A percentile compares a stretch with the other conserved stretches of the same genome.
These are phyloP conservation scores for Pseudopyrenochaeta lycopersici DNA, from an alignment of 2,329 filamentous ascomycete species.

Conservation along the genomic window DNA sequence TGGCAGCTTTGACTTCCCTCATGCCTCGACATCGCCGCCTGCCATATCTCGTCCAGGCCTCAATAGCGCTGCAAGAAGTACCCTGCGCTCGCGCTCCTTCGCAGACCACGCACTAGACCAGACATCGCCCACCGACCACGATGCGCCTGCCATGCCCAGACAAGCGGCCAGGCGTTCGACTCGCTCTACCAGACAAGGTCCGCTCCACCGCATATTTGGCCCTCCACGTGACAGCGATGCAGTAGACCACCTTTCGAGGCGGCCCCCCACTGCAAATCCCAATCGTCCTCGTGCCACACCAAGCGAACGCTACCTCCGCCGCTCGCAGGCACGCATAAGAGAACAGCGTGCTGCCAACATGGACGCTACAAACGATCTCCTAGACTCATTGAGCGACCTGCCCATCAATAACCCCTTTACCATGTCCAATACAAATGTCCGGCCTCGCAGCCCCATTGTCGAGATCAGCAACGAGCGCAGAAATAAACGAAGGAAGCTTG, in stretches of 20 bases:
- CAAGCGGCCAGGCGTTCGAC: constrained; percentile 16
- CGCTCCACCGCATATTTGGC: constrained; percentile 28
- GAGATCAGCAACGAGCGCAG: constrained; percentile 31
- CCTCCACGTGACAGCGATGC: constrained; percentile 31
- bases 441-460: constrained; percentile 33
- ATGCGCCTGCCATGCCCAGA: constrained; percentile 13
- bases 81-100: constrained; percentile 15
- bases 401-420: constrained; percentile 25
- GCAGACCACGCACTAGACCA: constrained; percentile 6
- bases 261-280: constrained; percentile 30
- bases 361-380: constrained; percentile 28
- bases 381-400: constrained; percentile 34
- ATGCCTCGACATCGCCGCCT: constrained; percentile 49
- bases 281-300: constrained; percentile 44
- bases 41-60: constrained; percentile 8
- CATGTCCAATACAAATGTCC: constrained; percentile 11
- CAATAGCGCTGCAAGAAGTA: constrained; percentile 7
- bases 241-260: constrained; percentile 14
- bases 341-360: constrained; percentile 34
- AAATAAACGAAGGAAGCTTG: constrained; percentile 51
- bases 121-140: constrained; percentile 9
- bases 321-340: constrained; percentile 41
- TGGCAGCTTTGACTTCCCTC: constrained; percentile 57
- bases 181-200: constrained; percentile 22
- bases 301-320: constrained; percentile 47